Percentiles rank a stretch among this genome's conserved stretches.
Conservation (phyloP, 805 yeast species). For the Ogataea kodamae region DNA sequence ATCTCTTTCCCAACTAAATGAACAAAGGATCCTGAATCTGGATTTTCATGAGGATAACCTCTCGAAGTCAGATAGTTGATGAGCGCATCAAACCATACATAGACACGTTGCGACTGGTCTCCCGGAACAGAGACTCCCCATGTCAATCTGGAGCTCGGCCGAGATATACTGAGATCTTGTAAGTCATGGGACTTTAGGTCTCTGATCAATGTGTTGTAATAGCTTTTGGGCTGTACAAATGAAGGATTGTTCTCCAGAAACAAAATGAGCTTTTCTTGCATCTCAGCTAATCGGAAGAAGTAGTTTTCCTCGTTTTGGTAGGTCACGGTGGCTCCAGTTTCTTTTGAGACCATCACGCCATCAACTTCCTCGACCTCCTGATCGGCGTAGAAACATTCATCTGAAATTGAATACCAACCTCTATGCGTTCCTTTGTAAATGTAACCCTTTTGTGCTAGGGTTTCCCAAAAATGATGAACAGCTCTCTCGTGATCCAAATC, state of each 20-base stretch:
- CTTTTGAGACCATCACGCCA: conserved; percentile 45
- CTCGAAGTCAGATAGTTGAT: conserved; percentile 73
- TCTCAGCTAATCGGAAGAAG: conserved; percentile 70
- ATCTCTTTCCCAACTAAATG: conserved; percentile 94
- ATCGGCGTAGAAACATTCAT: conserved; percentile 91
- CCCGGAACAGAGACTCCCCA: conserved; percentile 94
- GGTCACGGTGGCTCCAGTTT: conserved; percentile 71
- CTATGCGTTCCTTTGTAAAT: conserved; percentile 80
- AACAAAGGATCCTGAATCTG: conserved; percentile 33
- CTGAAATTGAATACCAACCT: conserved; percentile 95
- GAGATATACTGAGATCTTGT: conserved; percentile 77
- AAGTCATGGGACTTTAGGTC: conserved; percentile 52
- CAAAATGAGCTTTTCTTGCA: conserved; percentile 52
- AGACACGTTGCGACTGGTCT: conserved; percentile 73
- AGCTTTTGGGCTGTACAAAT: conserved; percentile 65
- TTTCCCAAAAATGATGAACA: conserved; percentile 68
- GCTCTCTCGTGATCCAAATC: conserved; percentile 70
- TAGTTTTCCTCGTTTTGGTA: conserved; percentile 81
- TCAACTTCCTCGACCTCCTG: conserved; percentile 53
- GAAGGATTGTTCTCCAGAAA: conserved; percentile 45
- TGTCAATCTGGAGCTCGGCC: conserved; percentile 70
- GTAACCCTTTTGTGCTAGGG: conserved; percentile 53
- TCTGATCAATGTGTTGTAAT: conserved; percentile 49
- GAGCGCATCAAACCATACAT: conserved; percentile 97
- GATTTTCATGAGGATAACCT: conserved; percentile 47